These are phyloP conservation scores for Phalaenopsis hybrid DNA, from an alignment of 116 monocot species.

Conservation along the genomic window DNA sequence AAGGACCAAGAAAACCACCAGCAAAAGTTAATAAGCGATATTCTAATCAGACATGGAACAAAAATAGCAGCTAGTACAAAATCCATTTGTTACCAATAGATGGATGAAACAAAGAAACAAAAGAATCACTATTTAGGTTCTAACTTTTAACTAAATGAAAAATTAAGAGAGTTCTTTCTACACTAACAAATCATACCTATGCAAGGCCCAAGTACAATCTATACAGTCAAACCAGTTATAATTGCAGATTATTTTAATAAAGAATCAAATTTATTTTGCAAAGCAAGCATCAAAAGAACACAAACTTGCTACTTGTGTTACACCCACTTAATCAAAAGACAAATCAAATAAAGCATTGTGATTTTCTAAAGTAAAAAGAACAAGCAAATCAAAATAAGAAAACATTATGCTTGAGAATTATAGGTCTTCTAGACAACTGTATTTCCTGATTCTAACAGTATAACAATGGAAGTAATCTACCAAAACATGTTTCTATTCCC, in stretches of 20 bases:
- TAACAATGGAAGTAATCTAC: not conserved
- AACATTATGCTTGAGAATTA: not conserved
- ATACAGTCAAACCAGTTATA: not conserved
- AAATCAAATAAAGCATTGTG: not conserved
- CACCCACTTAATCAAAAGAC: not conserved
- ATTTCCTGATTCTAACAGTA: not conserved
- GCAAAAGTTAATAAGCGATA: too few relatives aligned
- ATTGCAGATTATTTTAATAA: not conserved
- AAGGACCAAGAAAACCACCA: too few relatives aligned
- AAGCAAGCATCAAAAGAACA: not conserved
- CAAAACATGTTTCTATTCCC: not conserved
- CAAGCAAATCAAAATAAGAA: not conserved
- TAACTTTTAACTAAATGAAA: not conserved
- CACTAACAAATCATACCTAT: not conserved
- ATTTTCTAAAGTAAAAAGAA: not conserved
- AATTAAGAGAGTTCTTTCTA: not conserved
- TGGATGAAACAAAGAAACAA: not conserved
- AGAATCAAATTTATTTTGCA: not conserved
- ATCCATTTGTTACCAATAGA: not conserved
- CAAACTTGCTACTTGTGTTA: not conserved
- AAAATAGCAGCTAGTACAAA: not conserved
- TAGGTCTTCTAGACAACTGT: not conserved
- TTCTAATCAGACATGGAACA: too few relatives aligned
- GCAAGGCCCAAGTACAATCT: not conserved
- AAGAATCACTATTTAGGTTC: not conserved